Evolutionary conservation across 306 rosid species (phyloP).

Genomic region (Neltuma alba): DNA sequence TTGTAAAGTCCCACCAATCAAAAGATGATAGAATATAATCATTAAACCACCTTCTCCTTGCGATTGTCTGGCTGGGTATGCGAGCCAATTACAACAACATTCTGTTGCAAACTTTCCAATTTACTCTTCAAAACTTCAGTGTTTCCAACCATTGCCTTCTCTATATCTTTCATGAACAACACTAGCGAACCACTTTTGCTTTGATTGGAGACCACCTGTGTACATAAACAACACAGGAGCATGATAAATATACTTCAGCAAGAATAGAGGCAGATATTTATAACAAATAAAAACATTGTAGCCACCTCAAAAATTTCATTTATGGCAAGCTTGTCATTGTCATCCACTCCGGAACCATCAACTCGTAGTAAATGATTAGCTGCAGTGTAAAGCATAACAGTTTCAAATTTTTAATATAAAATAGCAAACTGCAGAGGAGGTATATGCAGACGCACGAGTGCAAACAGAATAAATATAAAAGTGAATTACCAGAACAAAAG

Average conservation of each 20-base stretch:
- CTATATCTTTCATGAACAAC: slow-evolving; percentile 85
- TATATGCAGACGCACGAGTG: slow-evolving; percentile 12
- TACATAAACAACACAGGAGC: slow-evolving; percentile 13
- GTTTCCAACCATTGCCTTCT: slow-evolving; percentile 73
- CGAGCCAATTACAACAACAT: slow-evolving; percentile 87
- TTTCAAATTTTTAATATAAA: slow-evolving; percentile 8
- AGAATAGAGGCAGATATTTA: slow-evolving; percentile 20
- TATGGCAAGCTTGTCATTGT: slow-evolving; percentile 72
- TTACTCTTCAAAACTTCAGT: slow-evolving; percentile 70
- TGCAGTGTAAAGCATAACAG: slow-evolving; percentile 41
- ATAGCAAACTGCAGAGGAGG: slow-evolving; percentile 18
- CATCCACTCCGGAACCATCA: slow-evolving; percentile 84
- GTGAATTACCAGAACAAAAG: slow-evolving; percentile 82
- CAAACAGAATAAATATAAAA: slow-evolving; percentile 10
- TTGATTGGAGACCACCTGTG: slow-evolving; percentile 70
- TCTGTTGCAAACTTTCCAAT: slow-evolving; percentile 73
- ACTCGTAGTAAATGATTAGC: slow-evolving; percentile 71
- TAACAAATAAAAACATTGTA: slow-evolving; percentile 21
- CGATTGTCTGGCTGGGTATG: slow-evolving; percentile 85
- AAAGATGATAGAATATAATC: slow-evolving; percentile 19
- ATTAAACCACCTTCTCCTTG: slow-evolving; percentile 78
- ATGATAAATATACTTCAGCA: slow-evolving; percentile 33
- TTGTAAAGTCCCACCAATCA: neutral
- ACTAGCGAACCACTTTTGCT: slow-evolving; percentile 69
- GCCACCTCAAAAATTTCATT: slow-evolving; percentile 87